Evolutionary conservation across 1,139 yeast genomes (phyloP).

Genomic region (Debaryomycetaceae sp.): DNA sequence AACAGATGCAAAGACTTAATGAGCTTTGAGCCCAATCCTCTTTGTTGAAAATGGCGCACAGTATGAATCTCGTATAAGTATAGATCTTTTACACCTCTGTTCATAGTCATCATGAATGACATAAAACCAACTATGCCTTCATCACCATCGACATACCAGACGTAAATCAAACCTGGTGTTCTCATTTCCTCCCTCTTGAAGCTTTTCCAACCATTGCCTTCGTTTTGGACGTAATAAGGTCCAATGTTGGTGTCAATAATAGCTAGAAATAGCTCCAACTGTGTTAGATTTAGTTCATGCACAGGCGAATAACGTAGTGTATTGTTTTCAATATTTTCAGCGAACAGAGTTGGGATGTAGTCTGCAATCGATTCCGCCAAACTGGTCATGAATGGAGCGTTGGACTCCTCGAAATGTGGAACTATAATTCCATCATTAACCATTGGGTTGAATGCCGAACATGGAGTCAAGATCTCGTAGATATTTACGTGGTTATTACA

Average conservation of each 20-base stretch:
- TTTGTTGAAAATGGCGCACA: slow-evolving; percentile 22
- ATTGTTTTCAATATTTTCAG: slow-evolving; percentile 2
- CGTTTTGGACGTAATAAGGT: slow-evolving; percentile 19
- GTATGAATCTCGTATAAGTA: slow-evolving; percentile 58
- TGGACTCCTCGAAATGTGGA: slow-evolving; percentile 16
- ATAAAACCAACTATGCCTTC: slow-evolving; percentile 36
- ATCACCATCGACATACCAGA: slow-evolving; percentile 19
- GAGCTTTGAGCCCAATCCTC: slow-evolving; percentile 31
- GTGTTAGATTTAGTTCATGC: slow-evolving; percentile 7
- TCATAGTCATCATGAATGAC: slow-evolving; percentile 36
- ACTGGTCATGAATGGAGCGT: slow-evolving; percentile 15
- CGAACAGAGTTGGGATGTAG: slow-evolving; percentile 13
- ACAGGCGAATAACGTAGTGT: slow-evolving; percentile 10
- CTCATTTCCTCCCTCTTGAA: slow-evolving; percentile 45
- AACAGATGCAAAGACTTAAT: slow-evolving; percentile 27
- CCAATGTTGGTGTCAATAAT: slow-evolving; percentile 32
- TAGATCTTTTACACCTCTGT: slow-evolving; percentile 29
- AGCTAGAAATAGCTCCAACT: slow-evolving; percentile 15
- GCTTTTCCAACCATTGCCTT: slow-evolving; percentile 43
- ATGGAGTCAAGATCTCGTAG: background rate
- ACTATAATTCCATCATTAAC: background rate
- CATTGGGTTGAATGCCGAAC: background rate
- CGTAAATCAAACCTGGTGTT: slow-evolving; percentile 41
- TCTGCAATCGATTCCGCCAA: slow-evolving; percentile 13
- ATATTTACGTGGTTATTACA: background rate